These are phyloP conservation scores for Exophiala dermatitidis DNA, from an alignment of 2,329 filamentous ascomycete genomes.

Conservation along the genomic window DNA sequence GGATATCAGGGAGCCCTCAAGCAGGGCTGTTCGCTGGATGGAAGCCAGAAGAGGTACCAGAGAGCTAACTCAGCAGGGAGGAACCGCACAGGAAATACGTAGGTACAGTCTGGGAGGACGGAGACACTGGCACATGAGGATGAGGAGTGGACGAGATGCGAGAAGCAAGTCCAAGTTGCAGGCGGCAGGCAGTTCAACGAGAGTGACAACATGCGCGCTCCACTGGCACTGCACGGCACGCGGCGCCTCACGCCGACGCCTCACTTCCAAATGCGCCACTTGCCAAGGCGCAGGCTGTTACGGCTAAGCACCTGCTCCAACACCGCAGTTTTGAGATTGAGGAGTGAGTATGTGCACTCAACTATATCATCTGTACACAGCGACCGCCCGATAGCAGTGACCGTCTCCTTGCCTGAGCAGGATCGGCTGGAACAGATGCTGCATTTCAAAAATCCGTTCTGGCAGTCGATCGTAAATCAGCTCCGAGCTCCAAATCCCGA, in stretches of 20 bases:
- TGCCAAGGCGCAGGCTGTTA: no score
- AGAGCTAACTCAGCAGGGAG: constrained; percentile 2
- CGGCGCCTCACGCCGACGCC: no score
- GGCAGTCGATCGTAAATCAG: constrained; percentile 3
- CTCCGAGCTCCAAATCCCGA: constrained; percentile 2
- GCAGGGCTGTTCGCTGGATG: no score
- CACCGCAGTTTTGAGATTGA: no score
- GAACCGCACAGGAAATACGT: neutral
- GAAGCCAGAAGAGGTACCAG: no score
- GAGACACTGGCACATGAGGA: neutral
- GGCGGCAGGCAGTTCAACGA: no score
- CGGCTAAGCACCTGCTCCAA: no score
- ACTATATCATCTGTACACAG: no score
- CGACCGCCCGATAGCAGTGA: neutral
- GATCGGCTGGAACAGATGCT: neutral
- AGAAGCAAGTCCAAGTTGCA: neutral
- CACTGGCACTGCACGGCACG: no score
- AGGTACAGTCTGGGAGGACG: neutral
- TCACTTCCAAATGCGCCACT: no score
- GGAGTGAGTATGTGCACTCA: no score
- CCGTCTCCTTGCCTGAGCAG: neutral
- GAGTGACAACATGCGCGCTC: no score
- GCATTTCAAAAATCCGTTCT: constrained; percentile 2
- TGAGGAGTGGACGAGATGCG: neutral
- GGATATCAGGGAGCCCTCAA: neutral